A percentile compares a stretch with the other conserved stretches of the same genome.
Evolutionary conservation across 768 basidiomycete genomes (phyloP).

Genomic region (Pisolithus sp.): DNA sequence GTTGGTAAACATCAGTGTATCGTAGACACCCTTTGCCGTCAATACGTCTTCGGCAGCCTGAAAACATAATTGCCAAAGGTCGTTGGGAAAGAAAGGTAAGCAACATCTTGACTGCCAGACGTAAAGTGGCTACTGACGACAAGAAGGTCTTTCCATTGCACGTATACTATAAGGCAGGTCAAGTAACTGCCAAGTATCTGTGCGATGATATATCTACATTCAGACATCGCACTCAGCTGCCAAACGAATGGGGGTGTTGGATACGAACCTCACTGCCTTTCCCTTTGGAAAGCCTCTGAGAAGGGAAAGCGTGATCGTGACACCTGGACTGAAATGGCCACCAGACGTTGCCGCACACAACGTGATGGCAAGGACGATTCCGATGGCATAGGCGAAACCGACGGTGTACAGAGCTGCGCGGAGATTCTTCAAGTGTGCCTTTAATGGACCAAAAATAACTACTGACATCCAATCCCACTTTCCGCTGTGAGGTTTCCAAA

Average conservation of each 20-base stretch:
- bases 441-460: background rate
- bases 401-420: conserved; percentile 47
- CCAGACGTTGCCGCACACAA: conserved; percentile 50
- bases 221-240: background rate
- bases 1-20: conserved; percentile 29
- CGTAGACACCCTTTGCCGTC: conserved; percentile 20
- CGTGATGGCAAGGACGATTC: conserved; percentile 52
- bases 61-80: conserved; percentile 15
- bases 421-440: background rate
- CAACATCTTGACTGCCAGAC: conserved; percentile 3
- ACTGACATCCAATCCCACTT: conserved; percentile 46
- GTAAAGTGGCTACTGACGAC: conserved; percentile 27
- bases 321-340: conserved; percentile 61
- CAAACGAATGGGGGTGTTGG: conserved; percentile 3
- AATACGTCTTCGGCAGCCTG: conserved; percentile 28
- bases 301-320: conserved; percentile 46
- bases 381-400: conserved; percentile 52
- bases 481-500: conserved; percentile 40
- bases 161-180: conserved; percentile 54
- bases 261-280: conserved; percentile 46
- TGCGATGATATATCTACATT: conserved; percentile 53
- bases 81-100: conserved; percentile 19
- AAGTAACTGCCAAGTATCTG: conserved; percentile 64
- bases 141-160: conserved; percentile 53
- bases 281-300: conserved; percentile 48